Conservation (phyloP, 441 rosid genomes). For the Adansonia gregorii region DNA sequence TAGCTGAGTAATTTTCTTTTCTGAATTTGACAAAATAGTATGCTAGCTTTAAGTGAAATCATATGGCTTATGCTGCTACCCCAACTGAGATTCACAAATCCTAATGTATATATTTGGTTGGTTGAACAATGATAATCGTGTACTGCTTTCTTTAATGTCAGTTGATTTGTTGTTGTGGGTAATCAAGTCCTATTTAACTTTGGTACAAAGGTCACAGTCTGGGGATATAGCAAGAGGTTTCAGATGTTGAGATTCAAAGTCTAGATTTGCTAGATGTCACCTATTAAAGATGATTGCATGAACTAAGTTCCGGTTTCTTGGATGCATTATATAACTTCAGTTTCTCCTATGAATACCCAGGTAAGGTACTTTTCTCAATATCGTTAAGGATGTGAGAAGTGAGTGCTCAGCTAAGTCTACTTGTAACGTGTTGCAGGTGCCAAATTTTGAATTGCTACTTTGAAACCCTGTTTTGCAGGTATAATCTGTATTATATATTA, state of each 20-base stretch:
- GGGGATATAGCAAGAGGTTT: too few relatives aligned
- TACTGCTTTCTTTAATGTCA: slow-evolving; percentile 12
- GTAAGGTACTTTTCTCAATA: background rate
- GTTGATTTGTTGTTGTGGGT: background rate
- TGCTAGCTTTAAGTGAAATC: slow-evolving; percentile 24
- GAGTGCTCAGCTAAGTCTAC: background rate
- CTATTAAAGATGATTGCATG: too few relatives aligned
- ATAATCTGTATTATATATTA: too few relatives aligned
- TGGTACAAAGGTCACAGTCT: too few relatives aligned
- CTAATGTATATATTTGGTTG: slow-evolving; percentile 23
- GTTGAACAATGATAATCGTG: slow-evolving; percentile 1
- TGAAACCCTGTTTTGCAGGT: too few relatives aligned
- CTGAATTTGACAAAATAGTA: background rate
- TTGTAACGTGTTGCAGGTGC: background rate
- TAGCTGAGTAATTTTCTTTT: background rate
- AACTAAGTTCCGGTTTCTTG: too few relatives aligned
- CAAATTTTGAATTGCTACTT: too few relatives aligned
- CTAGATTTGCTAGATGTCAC: too few relatives aligned
- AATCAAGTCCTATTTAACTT: background rate
- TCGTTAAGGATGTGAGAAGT: background rate
- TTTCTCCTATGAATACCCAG: background rate
- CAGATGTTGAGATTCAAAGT: too few relatives aligned
- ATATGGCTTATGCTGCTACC: slow-evolving; percentile 21
- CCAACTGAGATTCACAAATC: background rate
- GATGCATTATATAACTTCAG: background rate